These are phyloP conservation scores for Brassica nigra DNA, from an alignment of 345 rosid species.

Conservation along the genomic window DNA sequence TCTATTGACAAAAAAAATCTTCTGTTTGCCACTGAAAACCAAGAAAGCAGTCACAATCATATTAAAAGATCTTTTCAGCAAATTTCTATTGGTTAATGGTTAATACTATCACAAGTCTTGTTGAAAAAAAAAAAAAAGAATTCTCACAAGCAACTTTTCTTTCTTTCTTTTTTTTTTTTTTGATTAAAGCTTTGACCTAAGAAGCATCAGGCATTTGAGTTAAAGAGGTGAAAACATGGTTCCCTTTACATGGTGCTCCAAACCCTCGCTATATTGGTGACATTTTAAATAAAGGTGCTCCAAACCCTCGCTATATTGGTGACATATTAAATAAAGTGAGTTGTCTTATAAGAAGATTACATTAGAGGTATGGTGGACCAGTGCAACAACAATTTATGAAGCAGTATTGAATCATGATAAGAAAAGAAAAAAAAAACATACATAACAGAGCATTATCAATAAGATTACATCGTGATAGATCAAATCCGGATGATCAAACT, in stretches of 20 bases:
- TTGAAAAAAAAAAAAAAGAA: no score
- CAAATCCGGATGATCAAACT: conserved; percentile 8
- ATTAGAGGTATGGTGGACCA: conserved; percentile 13
- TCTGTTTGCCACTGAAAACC: background rate
- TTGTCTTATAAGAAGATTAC: background rate
- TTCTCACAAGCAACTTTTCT: no score
- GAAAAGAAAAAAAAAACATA: background rate
- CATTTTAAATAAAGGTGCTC: background rate
- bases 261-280: no score
- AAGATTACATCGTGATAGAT: conserved; percentile 1
- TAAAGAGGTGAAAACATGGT: no score
- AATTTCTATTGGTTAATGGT: conserved; percentile 8
- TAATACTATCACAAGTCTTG: background rate
- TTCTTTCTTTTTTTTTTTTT: no score
- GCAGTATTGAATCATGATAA: conserved; percentile 3
- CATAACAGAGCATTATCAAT: background rate
- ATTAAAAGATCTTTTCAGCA: background rate
- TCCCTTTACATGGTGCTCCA: no score
- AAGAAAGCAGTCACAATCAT: conserved; percentile 16
- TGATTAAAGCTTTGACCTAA: no score
- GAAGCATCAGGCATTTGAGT: no score
- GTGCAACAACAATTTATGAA: conserved; percentile 5
- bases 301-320: background rate
- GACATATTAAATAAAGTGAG: background rate
- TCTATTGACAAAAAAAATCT: background rate